Evolutionary conservation across 148 eudicot genomes (phyloP).

Genomic region (Agrostemma githago): DNA sequence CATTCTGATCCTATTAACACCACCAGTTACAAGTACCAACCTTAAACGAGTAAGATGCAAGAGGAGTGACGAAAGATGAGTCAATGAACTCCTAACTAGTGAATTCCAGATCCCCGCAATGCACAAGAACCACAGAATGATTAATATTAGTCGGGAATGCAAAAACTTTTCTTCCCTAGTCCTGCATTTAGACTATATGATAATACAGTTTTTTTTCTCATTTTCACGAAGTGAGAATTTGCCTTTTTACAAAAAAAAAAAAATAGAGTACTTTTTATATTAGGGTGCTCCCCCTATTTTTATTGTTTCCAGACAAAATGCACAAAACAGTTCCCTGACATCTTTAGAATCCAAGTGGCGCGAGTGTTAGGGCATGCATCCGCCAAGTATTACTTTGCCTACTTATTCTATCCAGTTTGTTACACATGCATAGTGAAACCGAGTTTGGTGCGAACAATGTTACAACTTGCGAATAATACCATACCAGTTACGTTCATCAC

Average conservation of each 20-base stretch:
- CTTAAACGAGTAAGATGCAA: background rate
- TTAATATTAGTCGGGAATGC: background rate
- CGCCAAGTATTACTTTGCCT: background rate
- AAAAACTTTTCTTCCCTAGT: too few relatives aligned
- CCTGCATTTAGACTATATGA: too few relatives aligned
- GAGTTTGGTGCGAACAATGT: background rate
- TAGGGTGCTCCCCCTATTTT: too few relatives aligned
- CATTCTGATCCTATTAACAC: background rate
- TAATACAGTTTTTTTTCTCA: too few relatives aligned
- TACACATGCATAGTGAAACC: background rate
- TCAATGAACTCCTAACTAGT: background rate
- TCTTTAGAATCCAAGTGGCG: background rate
- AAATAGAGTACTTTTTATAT: too few relatives aligned
- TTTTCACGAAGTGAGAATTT: too few relatives aligned
- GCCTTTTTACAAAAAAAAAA: too few relatives aligned
- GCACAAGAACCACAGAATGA: background rate
- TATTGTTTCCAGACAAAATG: background rate
- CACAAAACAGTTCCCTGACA: background rate
- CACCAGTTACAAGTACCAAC: background rate
- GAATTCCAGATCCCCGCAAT: background rate
- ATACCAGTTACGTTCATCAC: background rate
- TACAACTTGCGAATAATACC: background rate
- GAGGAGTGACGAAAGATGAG: background rate
- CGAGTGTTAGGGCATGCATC: background rate
- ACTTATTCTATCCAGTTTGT: background rate